Evolutionary conservation across 2,329 filamentous ascomycete genomes (phyloP).

Genomic region (Sordariomycetes sp.): DNA sequence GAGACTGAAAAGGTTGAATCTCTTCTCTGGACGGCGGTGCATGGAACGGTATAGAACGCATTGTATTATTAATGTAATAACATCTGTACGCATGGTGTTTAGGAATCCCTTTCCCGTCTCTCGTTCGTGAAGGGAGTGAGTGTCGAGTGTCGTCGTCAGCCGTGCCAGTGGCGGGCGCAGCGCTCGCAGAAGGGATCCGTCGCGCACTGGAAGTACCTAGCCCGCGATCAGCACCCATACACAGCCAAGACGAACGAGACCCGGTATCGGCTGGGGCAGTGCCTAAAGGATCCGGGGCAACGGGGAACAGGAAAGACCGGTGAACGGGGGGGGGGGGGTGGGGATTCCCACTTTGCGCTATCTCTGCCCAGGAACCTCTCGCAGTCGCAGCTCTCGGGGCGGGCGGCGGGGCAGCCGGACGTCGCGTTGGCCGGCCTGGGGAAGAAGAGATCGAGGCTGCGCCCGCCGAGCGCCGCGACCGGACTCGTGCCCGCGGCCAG

Average conservation of each 20-base stretch:
- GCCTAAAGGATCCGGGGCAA: too few relatives aligned
- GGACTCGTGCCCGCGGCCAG: background rate
- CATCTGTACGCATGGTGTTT: background rate
- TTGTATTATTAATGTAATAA: slow-evolving; percentile 5
- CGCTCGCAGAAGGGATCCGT: slow-evolving; percentile 3
- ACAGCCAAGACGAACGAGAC: too few relatives aligned
- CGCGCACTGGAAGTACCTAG: background rate
- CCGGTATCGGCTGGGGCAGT: too few relatives aligned
- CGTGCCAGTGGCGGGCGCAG: background rate
- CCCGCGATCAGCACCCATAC: too few relatives aligned
- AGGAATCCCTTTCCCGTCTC: background rate
- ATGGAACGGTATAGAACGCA: background rate
- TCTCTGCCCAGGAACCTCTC: background rate
- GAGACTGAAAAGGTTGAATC: background rate
- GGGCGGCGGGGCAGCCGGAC: background rate
- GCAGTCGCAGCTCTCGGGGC: background rate
- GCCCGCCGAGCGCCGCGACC: background rate
- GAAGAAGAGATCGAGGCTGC: background rate
- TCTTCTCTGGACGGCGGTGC: background rate
- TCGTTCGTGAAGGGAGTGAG: background rate
- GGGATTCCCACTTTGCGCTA: background rate
- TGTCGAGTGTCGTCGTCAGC: background rate
- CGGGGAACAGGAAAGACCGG: background rate
- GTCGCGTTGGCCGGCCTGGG: background rate
- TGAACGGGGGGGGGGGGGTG: background rate